Evolutionary conservation across 2,329 filamentous ascomycete genomes (phyloP), one percentile per base, ranked within the genome.

Genomic region (Polychaeton citri): DNA sequence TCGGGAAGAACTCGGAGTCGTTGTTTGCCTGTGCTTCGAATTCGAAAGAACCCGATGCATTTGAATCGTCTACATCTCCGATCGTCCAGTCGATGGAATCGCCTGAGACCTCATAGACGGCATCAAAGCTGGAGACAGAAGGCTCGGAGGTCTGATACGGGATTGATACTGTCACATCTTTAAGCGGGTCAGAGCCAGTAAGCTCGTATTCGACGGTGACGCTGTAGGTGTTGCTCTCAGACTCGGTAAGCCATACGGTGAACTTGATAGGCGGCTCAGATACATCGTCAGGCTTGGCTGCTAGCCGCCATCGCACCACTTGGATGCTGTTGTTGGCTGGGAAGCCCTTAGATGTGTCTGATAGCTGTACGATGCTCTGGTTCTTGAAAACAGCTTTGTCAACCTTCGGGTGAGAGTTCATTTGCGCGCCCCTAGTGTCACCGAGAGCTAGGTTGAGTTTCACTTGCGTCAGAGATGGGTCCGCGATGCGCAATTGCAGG

Each of bases 1-100:
- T 96, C 1, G 90, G 90, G 76, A 98, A 98, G 66, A 96, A 96
- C 50, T 95, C 87, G 38, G 84, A 79, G 56, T 96, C 90, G 47
- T 87, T 83, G 37, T 77, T 74, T 8, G 83, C 83, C 57, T 83
- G 77, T 1, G 86, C 85, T 61, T 96, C 90, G 47, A 98, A 96
- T 59, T 98, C 90, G 53, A 98, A 96, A 32, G 82, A 80, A 13
- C 90, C 90, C 28, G 69, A 86, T 13, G 78, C 64, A 56, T 90
- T 94, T 39, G 79, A 79, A 34, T 85, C 79, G 51, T 87, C 81
- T 28, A 96, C 78, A 4, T 76, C 73, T 42, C 90, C 88, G 50
- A 98, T 82, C 30, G 79, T 81, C 90, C 90, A 98, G 57, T 96
- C 88, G 38, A 98, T 62, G 56, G 78, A 84, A 58, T 96, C 88